A percentile compares a stretch with the other conserved stretches of the same genome.
phyloP scores from a whole-genome alignment of 1,284 basidiomycete species.

The Ustilago sp. region DNA sequence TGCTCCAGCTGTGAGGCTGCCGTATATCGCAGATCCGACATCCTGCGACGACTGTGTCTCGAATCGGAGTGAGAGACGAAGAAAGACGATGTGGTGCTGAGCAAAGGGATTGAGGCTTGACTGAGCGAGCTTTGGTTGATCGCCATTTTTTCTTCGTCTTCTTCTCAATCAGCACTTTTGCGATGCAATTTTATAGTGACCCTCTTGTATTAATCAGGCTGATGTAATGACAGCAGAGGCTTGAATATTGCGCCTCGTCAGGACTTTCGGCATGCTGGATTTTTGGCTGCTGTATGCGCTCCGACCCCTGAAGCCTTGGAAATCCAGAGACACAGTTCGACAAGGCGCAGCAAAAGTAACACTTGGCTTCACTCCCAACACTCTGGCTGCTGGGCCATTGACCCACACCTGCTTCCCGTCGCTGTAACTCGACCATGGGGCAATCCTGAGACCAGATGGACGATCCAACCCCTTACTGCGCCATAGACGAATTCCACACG shows the following conservation, averaged over 20 bases:
- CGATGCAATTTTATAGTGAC: no score
- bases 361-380: background rate
- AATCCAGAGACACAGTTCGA: constrained; percentile 1
- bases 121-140: constrained; percentile 1
- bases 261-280: background rate
- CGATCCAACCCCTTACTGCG: constrained; percentile 35
- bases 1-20: constrained; percentile 65
- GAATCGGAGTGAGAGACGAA: background rate
- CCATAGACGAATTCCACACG: constrained; percentile 6
- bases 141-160: background rate
- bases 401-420: background rate
- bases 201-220: constrained; percentile 3
- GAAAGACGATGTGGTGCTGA: constrained; percentile 2
- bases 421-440: constrained; percentile 2
- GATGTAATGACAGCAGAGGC: background rate
- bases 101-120: background rate
- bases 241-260: background rate
- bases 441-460: background rate
- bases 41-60: constrained; percentile 11
- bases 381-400: background rate
- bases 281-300: constrained; percentile 24
- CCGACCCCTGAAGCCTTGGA: constrained; percentile 28
- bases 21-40: constrained; percentile 51
- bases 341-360: background rate
- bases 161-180: background rate